Base-by-base conservation (phyloP, 2,329 filamentous ascomycete species). In the Botryotinia globosa region DNA sequence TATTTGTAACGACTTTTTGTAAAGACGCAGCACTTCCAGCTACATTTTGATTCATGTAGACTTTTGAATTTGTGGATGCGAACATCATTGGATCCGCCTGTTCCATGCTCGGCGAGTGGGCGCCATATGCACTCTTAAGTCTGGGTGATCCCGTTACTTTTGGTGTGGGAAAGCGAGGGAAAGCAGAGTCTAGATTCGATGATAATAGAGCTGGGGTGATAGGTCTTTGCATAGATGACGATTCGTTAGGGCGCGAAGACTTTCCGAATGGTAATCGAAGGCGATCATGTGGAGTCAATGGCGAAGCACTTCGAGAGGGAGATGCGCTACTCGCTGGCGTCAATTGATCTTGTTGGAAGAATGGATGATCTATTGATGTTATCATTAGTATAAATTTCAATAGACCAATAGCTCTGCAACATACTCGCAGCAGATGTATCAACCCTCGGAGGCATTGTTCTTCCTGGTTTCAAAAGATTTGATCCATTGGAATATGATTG, bases 1-100 rank as follows among this genome's bases (percentile, higher is more conserved):
- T 85, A 78, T 92, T 90, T 14, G 83, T 86, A 76, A 92, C 87
- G 85, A 92, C 88, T 69, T 89, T 87, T 74, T 88, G 85, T 76
- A 91, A 78, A 42, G 93, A 77, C 69, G 81, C 84, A 66, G 80
- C 82, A 73, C 81, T 82, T 29, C 79, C 82, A 75, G 81, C 81
- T 2, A 78, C 79, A 48, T 80, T 80, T 39, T 88, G 87, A 74
- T 85, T 89, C 32, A 84, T 80, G 6, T 86, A 18, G 20, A 16
- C 3, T 7, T 32, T 32, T 20, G 18, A 5, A 67, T 20, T 54
- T n/a, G 34, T 3, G 16, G 65, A 20, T 25, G 83, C 34, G 85
- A 85, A 77, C 85, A 85, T 73, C 77, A 54, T 80, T 54, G 81
- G 77, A 68, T 85, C 83, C n/a, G 75, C 70, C 54, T 84, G 83